Conservation (phyloP, 2,329 filamentous ascomycete species). For the Grosmannia serpens region DNA sequence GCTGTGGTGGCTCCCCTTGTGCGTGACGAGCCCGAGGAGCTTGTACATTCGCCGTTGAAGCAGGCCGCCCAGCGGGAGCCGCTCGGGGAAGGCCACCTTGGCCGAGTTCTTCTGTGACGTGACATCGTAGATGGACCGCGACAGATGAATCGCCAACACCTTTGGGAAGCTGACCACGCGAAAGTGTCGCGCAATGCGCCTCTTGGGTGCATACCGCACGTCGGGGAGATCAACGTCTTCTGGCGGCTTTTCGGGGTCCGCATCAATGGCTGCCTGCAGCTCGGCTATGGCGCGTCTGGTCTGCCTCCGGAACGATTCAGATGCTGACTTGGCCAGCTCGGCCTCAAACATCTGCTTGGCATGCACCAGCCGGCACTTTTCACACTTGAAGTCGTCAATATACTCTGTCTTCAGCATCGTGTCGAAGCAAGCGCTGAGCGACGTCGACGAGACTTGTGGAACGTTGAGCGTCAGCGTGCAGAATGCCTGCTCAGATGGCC, state of each 20-base stretch:
- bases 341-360: slow-evolving; percentile 53
- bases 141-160: slow-evolving; percentile 83
- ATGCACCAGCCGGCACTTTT: slow-evolving; percentile 79
- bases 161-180: slow-evolving; percentile 81
- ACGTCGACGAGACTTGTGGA: slow-evolving; percentile 69
- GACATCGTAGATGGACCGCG: slow-evolving; percentile 79
- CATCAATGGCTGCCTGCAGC: slow-evolving; percentile 59
- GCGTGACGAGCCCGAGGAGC: slow-evolving; percentile 76
- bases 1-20: slow-evolving; percentile 91
- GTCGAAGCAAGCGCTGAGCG: slow-evolving; percentile 81
- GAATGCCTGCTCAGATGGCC: slow-evolving; percentile 71
- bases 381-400: slow-evolving; percentile 95
- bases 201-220: slow-evolving; percentile 60
- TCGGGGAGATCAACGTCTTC: slow-evolving; percentile 66
- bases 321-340: slow-evolving; percentile 44
- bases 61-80: slow-evolving; percentile 70
- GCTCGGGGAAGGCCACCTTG: slow-evolving; percentile 85
- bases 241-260: slow-evolving; percentile 68
- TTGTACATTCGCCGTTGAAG: slow-evolving; percentile 70
- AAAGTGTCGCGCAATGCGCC: slow-evolving; percentile 77
- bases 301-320: slow-evolving; percentile 36
- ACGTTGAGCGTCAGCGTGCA: slow-evolving; percentile 89
- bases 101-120: slow-evolving; percentile 86
- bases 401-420: slow-evolving; percentile 89
- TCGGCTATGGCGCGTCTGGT: slow-evolving; percentile 49